A percentile compares a stretch with the other conserved stretches of the same genome.
Conservation (phyloP, 2,329 filamentous ascomycete genomes). For the Venturia asperata region DNA sequence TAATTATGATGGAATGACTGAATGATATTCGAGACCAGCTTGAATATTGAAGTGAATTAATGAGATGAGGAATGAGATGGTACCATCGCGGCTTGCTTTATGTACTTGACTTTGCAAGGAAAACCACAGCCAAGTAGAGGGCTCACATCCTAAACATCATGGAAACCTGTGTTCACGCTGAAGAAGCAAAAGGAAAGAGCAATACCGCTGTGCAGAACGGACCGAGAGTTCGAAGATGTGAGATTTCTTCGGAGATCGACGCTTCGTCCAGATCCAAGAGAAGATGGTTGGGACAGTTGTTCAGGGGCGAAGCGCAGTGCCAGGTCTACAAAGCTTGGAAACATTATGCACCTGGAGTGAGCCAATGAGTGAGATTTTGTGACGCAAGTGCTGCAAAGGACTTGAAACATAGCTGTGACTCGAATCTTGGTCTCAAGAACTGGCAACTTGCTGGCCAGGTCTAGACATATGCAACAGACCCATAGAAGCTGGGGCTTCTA, state of each 20-base stretch:
- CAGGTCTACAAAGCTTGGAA: neutral
- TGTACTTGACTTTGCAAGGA: neutral
- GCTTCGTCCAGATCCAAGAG: neutral
- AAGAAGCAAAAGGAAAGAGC: neutral
- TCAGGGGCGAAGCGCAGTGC: neutral
- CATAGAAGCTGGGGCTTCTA: neutral
- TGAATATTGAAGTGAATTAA: neutral
- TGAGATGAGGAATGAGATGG: neutral
- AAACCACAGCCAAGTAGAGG: neutral
- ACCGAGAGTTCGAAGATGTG: neutral
- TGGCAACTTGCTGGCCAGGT: neutral
- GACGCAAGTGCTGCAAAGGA: slow-evolving; percentile 6
- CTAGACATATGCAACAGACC: neutral
- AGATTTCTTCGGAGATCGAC: neutral
- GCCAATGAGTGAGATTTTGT: neutral
- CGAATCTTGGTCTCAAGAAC: neutral
- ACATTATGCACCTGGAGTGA: neutral
- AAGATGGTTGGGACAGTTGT: neutral
- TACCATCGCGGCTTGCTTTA: neutral
- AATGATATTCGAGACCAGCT: slow-evolving; percentile 11
- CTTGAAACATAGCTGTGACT: slow-evolving; percentile 3
- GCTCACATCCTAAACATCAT: neutral
- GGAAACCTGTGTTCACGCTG: neutral
- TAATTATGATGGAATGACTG: neutral
- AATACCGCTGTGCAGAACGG: neutral